phyloP scores from a whole-genome alignment of 176 grass and related monocot species.

The Aegilops bicornis region DNA sequence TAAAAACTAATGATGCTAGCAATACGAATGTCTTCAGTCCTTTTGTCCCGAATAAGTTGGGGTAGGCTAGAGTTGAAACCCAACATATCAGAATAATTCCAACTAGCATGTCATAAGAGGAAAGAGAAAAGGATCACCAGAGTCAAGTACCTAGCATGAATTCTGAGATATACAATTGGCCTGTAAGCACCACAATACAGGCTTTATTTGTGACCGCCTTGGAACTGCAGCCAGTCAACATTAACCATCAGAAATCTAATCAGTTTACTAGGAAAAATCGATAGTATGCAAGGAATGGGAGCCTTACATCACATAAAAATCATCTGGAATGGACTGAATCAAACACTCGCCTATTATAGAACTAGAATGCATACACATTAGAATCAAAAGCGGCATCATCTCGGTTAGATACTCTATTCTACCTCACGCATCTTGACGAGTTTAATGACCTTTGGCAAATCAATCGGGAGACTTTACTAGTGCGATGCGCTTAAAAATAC shows the following conservation, averaged over 20 bases:
- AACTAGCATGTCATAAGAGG: not conserved
- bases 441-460: not conserved
- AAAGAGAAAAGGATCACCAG: not conserved
- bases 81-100: not conserved
- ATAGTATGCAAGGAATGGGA: no score
- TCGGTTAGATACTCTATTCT: not conserved
- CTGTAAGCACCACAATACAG: constrained; percentile 86
- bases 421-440: not conserved
- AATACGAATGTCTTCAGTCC: not conserved
- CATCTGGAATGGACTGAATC: not conserved
- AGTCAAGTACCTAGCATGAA: constrained; percentile 70
- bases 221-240: constrained; percentile 61
- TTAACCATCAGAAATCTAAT: constrained; percentile 28
- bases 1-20: not conserved
- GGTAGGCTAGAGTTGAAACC: not conserved
- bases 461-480: not conserved
- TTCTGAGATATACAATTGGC: constrained; percentile 81
- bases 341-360: not conserved
- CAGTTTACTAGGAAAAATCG: not conserved
- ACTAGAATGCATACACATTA: not conserved
- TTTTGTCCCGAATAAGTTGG: no score
- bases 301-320: not conserved
- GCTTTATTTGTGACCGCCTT: constrained; percentile 71
- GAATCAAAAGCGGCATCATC: not conserved
- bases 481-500: not conserved